phyloP scores from a whole-genome alignment of 192 early-diverging fungal genomes.

The Backusella liffmaniae region DNA sequence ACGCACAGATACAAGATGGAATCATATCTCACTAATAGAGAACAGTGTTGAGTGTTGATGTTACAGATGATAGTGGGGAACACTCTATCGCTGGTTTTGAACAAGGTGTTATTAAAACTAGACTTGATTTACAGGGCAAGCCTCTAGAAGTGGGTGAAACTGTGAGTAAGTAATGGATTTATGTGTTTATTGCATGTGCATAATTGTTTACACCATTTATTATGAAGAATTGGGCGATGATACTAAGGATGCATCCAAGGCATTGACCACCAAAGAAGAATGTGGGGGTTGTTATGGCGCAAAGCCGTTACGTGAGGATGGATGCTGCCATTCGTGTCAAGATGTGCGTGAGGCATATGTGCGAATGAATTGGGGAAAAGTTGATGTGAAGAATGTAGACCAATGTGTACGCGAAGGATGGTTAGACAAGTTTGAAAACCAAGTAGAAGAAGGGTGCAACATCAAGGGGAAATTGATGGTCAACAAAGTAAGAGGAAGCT shows the following conservation, averaged over 20 bases:
- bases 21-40: background rate
- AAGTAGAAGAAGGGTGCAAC: conserved; percentile 89
- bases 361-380: conserved; percentile 82
- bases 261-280: conserved; percentile 43
- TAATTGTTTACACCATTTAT: background rate
- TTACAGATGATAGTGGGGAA: conserved; percentile 93
- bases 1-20: background rate
- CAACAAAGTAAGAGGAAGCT: conserved; percentile 92
- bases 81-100: conserved; percentile 69
- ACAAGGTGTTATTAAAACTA: conserved; percentile 83
- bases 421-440: conserved; percentile 66
- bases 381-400: conserved; percentile 70
- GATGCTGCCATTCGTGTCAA: conserved; percentile 95
- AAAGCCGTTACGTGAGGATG: conserved; percentile 48
- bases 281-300: conserved; percentile 94
- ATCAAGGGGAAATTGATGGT: conserved; percentile 77
- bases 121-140: conserved; percentile 66
- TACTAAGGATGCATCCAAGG: conserved; percentile 34
- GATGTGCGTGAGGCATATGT: conserved; percentile 86
- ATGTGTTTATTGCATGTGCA: background rate
- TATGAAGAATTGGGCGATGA: conserved; percentile 54
- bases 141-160: conserved; percentile 58
- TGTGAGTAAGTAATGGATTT: conserved; percentile 41
- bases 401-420: conserved; percentile 92
- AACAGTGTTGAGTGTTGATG: conserved; percentile 85